Conservation (phyloP, 2,329 filamentous ascomycete genomes). For the Penicillium hordei region DNA sequence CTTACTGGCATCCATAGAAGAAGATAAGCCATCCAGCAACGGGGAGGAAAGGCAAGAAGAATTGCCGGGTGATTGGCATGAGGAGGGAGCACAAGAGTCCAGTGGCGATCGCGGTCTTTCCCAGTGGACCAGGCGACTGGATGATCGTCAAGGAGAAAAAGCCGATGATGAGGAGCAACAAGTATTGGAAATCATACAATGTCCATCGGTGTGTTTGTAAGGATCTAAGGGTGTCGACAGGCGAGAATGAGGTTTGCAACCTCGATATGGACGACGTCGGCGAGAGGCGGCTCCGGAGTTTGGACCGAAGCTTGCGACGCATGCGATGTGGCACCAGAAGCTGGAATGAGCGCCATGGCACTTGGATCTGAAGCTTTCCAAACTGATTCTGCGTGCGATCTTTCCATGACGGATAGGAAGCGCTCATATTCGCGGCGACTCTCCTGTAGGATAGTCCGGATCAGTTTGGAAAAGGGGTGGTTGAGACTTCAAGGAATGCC, state of each 20-base stretch:
- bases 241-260: slow-evolving; percentile 79
- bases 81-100: slow-evolving; percentile 68
- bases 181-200: slow-evolving; percentile 80
- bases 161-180: slow-evolving; percentile 69
- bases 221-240: slow-evolving; percentile 71
- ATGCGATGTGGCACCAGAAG: slow-evolving; percentile 62
- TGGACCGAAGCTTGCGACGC: slow-evolving; percentile 67
- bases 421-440: slow-evolving; percentile 35
- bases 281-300: slow-evolving; percentile 64
- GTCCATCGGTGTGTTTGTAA: slow-evolving; percentile 78
- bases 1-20: slow-evolving; percentile 91
- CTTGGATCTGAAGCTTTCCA: slow-evolving; percentile 47
- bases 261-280: slow-evolving; percentile 71
- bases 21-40: slow-evolving; percentile 85
- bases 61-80: slow-evolving; percentile 83
- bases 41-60: slow-evolving; percentile 82
- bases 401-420: slow-evolving; percentile 47
- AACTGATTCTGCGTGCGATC: slow-evolving; percentile 46
- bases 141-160: slow-evolving; percentile 84
- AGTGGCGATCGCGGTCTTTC: slow-evolving; percentile 72
- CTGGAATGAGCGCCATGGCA: slow-evolving; percentile 52
- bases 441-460: slow-evolving; percentile 22
- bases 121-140: slow-evolving; percentile 70
- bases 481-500: slow-evolving; percentile 19
- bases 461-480: slow-evolving; percentile 12